Evolutionary conservation across 225 moss, liverwort and hornwort species (phyloP).

Genomic region (Pseudoscleropodium purum): DNA sequence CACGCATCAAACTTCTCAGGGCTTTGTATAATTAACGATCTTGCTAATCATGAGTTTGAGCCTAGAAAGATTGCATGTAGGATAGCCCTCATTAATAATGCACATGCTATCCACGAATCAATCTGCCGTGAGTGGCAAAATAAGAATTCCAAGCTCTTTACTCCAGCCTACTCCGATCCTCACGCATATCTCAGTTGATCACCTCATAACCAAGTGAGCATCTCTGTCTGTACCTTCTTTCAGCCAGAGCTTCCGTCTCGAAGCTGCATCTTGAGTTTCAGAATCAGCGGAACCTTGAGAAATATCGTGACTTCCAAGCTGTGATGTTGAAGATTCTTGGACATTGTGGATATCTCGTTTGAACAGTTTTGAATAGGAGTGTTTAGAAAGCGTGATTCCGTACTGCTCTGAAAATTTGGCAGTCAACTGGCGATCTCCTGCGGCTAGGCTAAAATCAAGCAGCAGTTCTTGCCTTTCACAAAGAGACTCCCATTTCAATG

Average conservation of each 20-base stretch:
- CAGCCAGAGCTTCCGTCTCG: background rate
- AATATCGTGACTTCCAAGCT: background rate
- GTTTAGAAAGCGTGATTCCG: background rate
- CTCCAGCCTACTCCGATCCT: background rate
- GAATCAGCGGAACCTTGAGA: background rate
- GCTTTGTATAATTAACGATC: background rate
- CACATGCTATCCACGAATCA: background rate
- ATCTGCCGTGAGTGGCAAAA: background rate
- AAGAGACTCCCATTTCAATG: background rate
- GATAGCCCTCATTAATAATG: background rate
- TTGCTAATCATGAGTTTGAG: background rate
- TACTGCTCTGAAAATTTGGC: background rate
- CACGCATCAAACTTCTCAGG: background rate
- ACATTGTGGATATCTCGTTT: background rate
- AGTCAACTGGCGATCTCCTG: slow-evolving; percentile 1
- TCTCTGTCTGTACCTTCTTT: background rate
- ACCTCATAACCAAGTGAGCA: background rate
- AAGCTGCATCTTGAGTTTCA: background rate
- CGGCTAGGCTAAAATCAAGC: background rate
- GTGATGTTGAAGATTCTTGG: background rate
- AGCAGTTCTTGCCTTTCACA: background rate
- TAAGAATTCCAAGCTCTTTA: background rate
- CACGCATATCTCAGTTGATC: background rate
- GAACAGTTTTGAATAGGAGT: background rate
- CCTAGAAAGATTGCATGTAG: background rate